Evolutionary conservation across 2,329 filamentous ascomycete genomes (phyloP).

Genomic region (Monosporascus cannonballus): DNA sequence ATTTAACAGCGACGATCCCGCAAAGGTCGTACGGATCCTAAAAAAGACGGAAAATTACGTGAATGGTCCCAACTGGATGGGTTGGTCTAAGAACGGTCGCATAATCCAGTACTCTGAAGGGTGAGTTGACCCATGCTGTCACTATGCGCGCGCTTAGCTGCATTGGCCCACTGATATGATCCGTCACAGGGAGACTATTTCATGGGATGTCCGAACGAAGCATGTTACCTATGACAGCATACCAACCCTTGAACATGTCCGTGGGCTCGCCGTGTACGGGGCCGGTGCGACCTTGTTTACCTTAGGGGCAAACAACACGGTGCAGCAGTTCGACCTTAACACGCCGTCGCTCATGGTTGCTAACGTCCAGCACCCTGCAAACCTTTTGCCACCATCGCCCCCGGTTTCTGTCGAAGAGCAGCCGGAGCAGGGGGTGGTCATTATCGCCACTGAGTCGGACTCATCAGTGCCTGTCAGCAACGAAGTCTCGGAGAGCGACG

Average conservation of each 20-base stretch:
- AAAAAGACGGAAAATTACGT: slow-evolving; percentile 70
- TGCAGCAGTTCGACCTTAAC: slow-evolving; percentile 94
- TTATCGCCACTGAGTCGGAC: slow-evolving; percentile 49
- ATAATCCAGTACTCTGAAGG: slow-evolving; percentile 88
- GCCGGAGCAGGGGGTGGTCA: slow-evolving; percentile 45
- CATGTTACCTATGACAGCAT: slow-evolving; percentile 86
- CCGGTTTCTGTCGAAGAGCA: slow-evolving; percentile 75
- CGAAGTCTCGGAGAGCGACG: slow-evolving; percentile 66
- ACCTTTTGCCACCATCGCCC: slow-evolving; percentile 71
- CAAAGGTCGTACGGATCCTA: slow-evolving; percentile 82
- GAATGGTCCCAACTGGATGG: slow-evolving; percentile 86
- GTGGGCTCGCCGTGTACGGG: slow-evolving; percentile 81
- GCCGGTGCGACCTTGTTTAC: slow-evolving; percentile 91
- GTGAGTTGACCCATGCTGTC: slow-evolving; percentile 48
- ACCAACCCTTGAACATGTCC: slow-evolving; percentile 75
- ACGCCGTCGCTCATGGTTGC: slow-evolving; percentile 73
- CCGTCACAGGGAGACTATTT: slow-evolving; percentile 68
- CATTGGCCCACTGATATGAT: slow-evolving; percentile 23
- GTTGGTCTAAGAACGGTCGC: slow-evolving; percentile 96
- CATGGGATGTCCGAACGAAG: slow-evolving; percentile 98
- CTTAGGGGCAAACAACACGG: slow-evolving; percentile 76
- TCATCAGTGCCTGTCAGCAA: slow-evolving; percentile 50
- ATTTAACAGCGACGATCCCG: slow-evolving; percentile 63
- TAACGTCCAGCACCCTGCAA: slow-evolving; percentile 80
- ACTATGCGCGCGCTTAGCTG: slow-evolving; percentile 42